Percentiles rank a stretch among this genome's conserved stretches.
Evolutionary conservation across 2,329 filamentous ascomycete genomes (phyloP).

Genomic region (Colletotrichum trifolii): DNA sequence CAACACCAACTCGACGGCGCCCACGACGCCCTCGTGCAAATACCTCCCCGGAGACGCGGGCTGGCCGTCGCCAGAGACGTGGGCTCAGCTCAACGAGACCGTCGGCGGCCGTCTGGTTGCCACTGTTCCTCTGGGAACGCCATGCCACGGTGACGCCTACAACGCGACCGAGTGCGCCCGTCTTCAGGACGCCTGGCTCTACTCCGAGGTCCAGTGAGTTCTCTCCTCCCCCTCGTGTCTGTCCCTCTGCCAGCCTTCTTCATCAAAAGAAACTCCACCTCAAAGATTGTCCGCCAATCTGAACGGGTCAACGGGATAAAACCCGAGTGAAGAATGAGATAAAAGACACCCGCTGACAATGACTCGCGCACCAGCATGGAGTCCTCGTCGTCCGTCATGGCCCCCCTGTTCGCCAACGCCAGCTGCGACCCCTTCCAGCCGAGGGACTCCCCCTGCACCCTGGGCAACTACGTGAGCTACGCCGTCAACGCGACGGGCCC

Average conservation of each 20-base stretch:
- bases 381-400: slow-evolving; percentile 41
- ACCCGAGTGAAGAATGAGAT: neutral
- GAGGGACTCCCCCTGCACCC: slow-evolving; percentile 48
- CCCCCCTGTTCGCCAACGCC: slow-evolving; percentile 43
- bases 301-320: too few relatives aligned
- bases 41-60: slow-evolving; percentile 30
- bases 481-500: slow-evolving; percentile 37
- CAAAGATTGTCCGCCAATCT: too few relatives aligned
- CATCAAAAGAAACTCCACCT: too few relatives aligned
- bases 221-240: neutral
- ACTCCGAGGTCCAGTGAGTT: slow-evolving; percentile 32
- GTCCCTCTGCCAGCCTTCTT: neutral
- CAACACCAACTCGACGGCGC: neutral
- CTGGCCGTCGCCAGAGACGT: slow-evolving; percentile 23
- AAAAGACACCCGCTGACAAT: neutral
- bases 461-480: slow-evolving; percentile 48
- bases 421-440: slow-evolving; percentile 44
- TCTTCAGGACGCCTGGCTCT: slow-evolving; percentile 31
- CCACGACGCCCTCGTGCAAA: slow-evolving; percentile 23
- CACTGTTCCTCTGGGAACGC: slow-evolving; percentile 24
- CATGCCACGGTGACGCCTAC: slow-evolving; percentile 29
- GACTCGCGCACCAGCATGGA: slow-evolving; percentile 27
- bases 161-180: slow-evolving; percentile 28
- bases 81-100: slow-evolving; percentile 32
- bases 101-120: slow-evolving; percentile 30